These are phyloP conservation scores for Collybiopsis confluens DNA, from an alignment of 768 basidiomycete species.

Conservation along the genomic window DNA sequence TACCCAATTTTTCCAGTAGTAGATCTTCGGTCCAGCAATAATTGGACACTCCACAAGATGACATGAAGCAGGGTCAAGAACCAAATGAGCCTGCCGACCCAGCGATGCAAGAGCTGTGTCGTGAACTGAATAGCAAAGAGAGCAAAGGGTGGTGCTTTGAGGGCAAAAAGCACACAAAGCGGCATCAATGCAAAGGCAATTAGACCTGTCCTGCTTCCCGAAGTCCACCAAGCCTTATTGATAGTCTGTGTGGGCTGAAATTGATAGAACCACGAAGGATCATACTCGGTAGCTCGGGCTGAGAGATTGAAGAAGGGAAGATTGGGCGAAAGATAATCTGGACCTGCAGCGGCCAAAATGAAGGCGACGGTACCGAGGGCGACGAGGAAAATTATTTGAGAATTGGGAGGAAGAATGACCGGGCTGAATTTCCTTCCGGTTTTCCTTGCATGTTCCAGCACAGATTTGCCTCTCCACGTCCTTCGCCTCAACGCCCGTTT, in stretches of 20 bases:
- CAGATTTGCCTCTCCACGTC: constrained; percentile 51
- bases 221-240: constrained; percentile 66
- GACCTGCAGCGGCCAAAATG: constrained; percentile 51
- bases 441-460: constrained; percentile 27
- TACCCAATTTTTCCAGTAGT: constrained; percentile 39
- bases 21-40: constrained; percentile 44
- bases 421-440: constrained; percentile 37
- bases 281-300: constrained; percentile 14
- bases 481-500: constrained; percentile 55
- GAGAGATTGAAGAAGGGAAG: constrained; percentile 33
- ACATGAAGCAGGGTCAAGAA: constrained; percentile 57
- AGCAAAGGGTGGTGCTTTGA: constrained; percentile 72
- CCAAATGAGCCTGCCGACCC: constrained; percentile 71
- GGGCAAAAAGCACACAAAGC: constrained; percentile 62
- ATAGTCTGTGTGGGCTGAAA: constrained; percentile 57
- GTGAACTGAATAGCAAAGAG: constrained; percentile 60
- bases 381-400: constrained; percentile 49
- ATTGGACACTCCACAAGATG: constrained; percentile 64
- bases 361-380: constrained; percentile 40
- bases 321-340: constrained; percentile 61
- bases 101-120: constrained; percentile 67
- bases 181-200: constrained; percentile 73
- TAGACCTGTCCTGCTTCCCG: constrained; percentile 60
- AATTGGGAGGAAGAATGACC: constrained; percentile 54
- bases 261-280: constrained; percentile 28